phyloP scores from a whole-genome alignment of 108 stramenopile species.

The Ochromonas danica region DNA sequence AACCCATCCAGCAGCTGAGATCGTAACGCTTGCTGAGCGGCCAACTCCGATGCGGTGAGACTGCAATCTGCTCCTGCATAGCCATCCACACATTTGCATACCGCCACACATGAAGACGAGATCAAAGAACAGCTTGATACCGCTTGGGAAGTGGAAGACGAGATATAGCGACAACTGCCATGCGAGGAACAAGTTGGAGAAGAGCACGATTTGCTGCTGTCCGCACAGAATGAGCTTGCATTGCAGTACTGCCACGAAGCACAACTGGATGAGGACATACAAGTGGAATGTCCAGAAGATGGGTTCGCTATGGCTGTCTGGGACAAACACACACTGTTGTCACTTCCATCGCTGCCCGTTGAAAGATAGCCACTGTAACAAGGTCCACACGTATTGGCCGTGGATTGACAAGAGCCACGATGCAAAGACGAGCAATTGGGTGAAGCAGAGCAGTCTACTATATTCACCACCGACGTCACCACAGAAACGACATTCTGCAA shows the following conservation, averaged over 20 bases:
- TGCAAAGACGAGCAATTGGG: conserved; percentile 8
- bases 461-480: background rate
- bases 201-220: no score
- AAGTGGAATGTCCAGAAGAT: no score
- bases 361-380: conserved; percentile 11
- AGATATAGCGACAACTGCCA: background rate
- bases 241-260: no score
- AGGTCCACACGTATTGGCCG: conserved; percentile 1
- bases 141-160: background rate
- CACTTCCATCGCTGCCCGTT: background rate
- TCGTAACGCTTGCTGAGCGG: background rate
- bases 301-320: background rate
- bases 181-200: background rate
- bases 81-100: background rate
- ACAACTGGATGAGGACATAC: background rate
- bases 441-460: background rate
- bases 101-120: background rate
- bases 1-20: background rate
- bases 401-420: background rate
- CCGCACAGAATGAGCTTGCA: no score
- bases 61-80: background rate
- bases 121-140: background rate
- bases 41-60: background rate
- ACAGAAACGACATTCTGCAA: background rate
- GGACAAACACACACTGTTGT: conserved; percentile 1